Evolutionary conservation across 1,139 yeast species (phyloP).

Genomic region (Scheffersomyces parashehatae): DNA sequence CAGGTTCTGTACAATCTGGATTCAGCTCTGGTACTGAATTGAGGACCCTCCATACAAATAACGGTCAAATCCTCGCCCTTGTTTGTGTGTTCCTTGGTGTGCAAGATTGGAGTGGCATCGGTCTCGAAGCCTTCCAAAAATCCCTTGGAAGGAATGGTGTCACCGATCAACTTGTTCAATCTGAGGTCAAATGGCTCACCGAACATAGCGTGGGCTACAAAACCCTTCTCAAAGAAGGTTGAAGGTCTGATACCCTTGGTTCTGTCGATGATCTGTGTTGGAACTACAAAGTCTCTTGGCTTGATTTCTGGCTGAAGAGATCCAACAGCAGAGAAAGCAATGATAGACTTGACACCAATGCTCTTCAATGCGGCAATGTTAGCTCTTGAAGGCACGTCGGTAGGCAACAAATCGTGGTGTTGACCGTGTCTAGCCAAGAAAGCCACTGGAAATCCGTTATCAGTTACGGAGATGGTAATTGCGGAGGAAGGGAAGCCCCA

Average conservation of each 20-base stretch:
- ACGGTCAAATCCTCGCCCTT: slow-evolving; percentile 71
- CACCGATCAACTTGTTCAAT: slow-evolving; percentile 64
- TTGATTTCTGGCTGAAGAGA: slow-evolving; percentile 84
- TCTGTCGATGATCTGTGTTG: slow-evolving; percentile 93
- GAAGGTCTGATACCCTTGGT: slow-evolving; percentile 93
- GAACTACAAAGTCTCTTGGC: slow-evolving; percentile 93
- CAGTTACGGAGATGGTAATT: slow-evolving; percentile 80
- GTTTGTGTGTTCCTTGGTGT: slow-evolving; percentile 53
- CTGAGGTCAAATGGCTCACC: slow-evolving; percentile 93
- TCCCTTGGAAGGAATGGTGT: slow-evolving; percentile 51
- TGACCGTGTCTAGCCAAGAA: slow-evolving; percentile 93
- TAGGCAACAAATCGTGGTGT: slow-evolving; percentile 84
- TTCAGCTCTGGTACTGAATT: slow-evolving; percentile 97
- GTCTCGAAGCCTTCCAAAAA: slow-evolving; percentile 53
- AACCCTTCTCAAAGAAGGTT: slow-evolving; percentile 87
- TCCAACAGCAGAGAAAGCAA: slow-evolving; percentile 96
- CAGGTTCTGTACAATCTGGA: slow-evolving; percentile 81
- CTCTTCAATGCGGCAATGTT: slow-evolving; percentile 93
- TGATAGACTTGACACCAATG: slow-evolving; percentile 80
- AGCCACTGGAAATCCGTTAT: slow-evolving; percentile 81
- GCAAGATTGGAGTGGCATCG: slow-evolving; percentile 44
- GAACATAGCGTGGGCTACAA: slow-evolving; percentile 95
- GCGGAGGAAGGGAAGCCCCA: slow-evolving; percentile 98
- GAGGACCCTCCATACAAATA: slow-evolving; percentile 99
- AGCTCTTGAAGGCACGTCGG: slow-evolving; percentile 91